Evolutionary conservation across 371 early-diverging fungal species (phyloP).

Genomic region (Fennellomyces sp.): DNA sequence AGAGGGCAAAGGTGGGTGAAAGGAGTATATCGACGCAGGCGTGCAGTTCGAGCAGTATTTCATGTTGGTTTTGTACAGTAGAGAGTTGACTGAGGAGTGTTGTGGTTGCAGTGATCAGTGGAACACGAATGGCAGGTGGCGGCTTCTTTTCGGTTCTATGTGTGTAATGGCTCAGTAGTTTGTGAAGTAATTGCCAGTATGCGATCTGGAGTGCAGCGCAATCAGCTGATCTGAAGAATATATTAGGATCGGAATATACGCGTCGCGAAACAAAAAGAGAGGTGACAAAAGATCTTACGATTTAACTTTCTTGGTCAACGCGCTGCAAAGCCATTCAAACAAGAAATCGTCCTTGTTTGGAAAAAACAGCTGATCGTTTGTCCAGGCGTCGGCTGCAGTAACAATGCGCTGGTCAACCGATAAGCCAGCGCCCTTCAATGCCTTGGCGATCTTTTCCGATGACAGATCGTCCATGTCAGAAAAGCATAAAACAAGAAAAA

Average conservation of each 20-base stretch:
- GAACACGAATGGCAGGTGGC: conserved; percentile 34
- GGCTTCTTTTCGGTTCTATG: conserved; percentile 12
- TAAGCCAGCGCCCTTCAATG: conserved; percentile 48
- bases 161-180: conserved; percentile 32
- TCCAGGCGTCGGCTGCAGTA: conserved; percentile 41
- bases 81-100: conserved; percentile 20
- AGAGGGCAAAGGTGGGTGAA: conserved; percentile 25
- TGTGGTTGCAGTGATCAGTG: conserved; percentile 21
- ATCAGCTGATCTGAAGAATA: conserved; percentile 22
- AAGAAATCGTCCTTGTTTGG: conserved; percentile 54
- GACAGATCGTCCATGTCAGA: conserved; percentile 16
- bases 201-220: conserved; percentile 29
- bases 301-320: conserved; percentile 42
- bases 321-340: conserved; percentile 46
- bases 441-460: conserved; percentile 63
- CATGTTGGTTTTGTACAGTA: conserved; percentile 7
- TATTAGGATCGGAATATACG: conserved; percentile 33
- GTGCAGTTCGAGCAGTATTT: background rate
- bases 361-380: conserved; percentile 37
- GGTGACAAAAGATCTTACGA: conserved; percentile 27
- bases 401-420: conserved; percentile 34
- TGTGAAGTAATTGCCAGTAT: conserved; percentile 36
- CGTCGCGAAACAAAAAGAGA: background rate
- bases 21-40: conserved; percentile 24
- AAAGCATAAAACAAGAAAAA: background rate